These are phyloP conservation scores for Cryptococcus sp. DNA, from an alignment of 1,284 basidiomycete species.

Conservation along the genomic window DNA sequence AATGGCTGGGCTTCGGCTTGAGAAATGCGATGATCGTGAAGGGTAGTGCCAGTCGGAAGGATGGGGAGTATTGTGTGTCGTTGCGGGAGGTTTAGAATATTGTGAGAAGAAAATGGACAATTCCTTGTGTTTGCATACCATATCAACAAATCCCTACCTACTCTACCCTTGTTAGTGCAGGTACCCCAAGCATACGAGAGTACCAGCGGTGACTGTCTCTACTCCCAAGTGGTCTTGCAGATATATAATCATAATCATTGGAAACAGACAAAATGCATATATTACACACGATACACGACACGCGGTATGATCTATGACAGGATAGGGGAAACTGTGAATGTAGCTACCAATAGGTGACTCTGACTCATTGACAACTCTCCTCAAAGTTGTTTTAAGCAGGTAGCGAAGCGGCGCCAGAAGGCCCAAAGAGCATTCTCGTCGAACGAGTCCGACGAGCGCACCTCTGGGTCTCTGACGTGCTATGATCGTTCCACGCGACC, in stretches of 20 bases:
- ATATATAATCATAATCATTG: not conserved
- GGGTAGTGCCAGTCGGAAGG: not conserved
- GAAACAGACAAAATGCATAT: not conserved
- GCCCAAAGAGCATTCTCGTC: too few species aligned
- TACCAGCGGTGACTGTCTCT: not conserved
- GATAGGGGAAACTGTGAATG: slow-evolving; percentile 14
- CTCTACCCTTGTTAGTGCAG: not conserved
- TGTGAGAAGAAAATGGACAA: not conserved
- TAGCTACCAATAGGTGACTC: slow-evolving; percentile 49
- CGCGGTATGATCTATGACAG: not conserved
- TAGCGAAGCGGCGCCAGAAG: slow-evolving; percentile 14
- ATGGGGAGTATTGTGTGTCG: not conserved
- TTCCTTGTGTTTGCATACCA: not conserved
- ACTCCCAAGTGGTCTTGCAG: not conserved
- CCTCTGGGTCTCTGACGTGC: too few species aligned
- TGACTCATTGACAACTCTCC: slow-evolving; percentile 42
- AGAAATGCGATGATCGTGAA: not conserved
- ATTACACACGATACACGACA: not conserved
- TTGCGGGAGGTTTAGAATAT: not conserved
- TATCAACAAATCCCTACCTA: not conserved
- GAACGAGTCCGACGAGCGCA: too few species aligned
- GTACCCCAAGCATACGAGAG: not conserved
- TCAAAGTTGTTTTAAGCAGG: slow-evolving; percentile 47
- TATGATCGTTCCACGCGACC: slow-evolving; percentile 31
- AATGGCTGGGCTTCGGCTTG: slow-evolving; percentile 59